These are phyloP conservation scores for Podila minutissima DNA, from an alignment of 192 early-diverging fungal species.

Conservation along the genomic window DNA sequence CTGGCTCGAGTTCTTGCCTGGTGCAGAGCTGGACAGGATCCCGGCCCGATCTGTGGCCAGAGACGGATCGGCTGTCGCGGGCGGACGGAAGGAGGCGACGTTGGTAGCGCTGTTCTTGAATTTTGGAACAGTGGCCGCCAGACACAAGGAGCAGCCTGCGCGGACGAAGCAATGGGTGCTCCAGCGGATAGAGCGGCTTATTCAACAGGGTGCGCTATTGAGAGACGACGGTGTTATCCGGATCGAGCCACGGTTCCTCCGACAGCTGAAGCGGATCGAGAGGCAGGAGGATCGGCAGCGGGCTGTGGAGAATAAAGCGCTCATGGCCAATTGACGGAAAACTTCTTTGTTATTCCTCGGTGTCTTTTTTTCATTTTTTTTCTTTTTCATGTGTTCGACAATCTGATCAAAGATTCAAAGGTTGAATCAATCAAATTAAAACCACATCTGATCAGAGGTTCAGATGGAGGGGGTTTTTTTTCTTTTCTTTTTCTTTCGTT, in stretches of 20 bases:
- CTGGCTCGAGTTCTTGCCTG: conserved; percentile 51
- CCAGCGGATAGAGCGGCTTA: conserved; percentile 30
- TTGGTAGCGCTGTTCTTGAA: conserved; percentile 32
- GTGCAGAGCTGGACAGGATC: conserved; percentile 22
- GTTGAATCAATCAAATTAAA: neutral
- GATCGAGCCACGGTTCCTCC: conserved; percentile 22
- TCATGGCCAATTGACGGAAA: conserved; percentile 8
- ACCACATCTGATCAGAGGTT: conserved; percentile 1
- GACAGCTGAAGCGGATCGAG: conserved; percentile 28
- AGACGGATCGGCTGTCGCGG: neutral
- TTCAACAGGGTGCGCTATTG: conserved; percentile 23
- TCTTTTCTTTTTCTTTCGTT: neutral
- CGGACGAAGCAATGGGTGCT: conserved; percentile 24
- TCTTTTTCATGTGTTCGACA: too few relatives aligned
- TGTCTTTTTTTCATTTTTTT: neutral
- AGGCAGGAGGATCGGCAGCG: neutral
- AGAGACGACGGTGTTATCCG: conserved; percentile 21
- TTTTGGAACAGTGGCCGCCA: conserved; percentile 29
- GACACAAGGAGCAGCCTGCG: conserved; percentile 13
- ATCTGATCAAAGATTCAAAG: neutral
- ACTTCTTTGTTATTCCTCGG: neutral
- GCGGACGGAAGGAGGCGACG: conserved; percentile 26
- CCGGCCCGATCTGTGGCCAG: neutral
- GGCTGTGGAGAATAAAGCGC: conserved; percentile 15
- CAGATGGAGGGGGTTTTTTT: neutral